These are phyloP conservation scores for Rhodotorula sphaerocarpa DNA, from an alignment of 768 basidiomycete species.

Conservation along the genomic window DNA sequence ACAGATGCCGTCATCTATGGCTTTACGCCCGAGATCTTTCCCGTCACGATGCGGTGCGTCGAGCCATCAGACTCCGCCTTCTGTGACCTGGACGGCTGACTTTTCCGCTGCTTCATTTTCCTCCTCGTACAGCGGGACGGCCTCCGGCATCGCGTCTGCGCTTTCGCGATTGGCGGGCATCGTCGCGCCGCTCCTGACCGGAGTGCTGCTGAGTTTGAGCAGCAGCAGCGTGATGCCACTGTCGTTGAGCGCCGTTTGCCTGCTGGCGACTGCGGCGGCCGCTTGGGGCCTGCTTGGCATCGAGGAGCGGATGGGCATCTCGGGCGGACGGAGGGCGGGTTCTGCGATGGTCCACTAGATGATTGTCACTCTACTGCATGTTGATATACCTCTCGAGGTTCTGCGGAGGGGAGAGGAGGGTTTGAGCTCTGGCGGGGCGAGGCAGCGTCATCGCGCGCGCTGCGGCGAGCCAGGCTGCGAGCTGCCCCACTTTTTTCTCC, in stretches of 20 bases:
- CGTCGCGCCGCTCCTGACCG: slow-evolving; percentile 37
- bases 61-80: background rate
- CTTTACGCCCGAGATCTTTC: slow-evolving; percentile 83
- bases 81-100: slow-evolving; percentile 40
- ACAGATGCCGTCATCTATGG: slow-evolving; percentile 40
- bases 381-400: too few relatives aligned
- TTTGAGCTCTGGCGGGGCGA: too few relatives aligned
- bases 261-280: slow-evolving; percentile 33
- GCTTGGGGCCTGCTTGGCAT: slow-evolving; percentile 15
- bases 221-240: slow-evolving; percentile 32
- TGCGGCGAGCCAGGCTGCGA: too few relatives aligned
- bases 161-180: slow-evolving; percentile 59
- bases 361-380: too few relatives aligned
- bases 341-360: background rate
- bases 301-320: background rate
- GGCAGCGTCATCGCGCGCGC: too few relatives aligned
- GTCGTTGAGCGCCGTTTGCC: slow-evolving; percentile 21
- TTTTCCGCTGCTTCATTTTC: background rate
- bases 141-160: slow-evolving; percentile 77
- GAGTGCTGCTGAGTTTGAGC: slow-evolving; percentile 23
- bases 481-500: too few relatives aligned
- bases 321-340: background rate
- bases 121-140: slow-evolving; percentile 62
- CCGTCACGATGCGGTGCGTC: slow-evolving; percentile 47
- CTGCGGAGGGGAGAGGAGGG: too few relatives aligned